A percentile compares a stretch with the other conserved stretches of the same genome.
These are phyloP conservation scores for Geotrichum reessii DNA, from an alignment of 1,139 yeast genomes.

Conservation along the genomic window DNA sequence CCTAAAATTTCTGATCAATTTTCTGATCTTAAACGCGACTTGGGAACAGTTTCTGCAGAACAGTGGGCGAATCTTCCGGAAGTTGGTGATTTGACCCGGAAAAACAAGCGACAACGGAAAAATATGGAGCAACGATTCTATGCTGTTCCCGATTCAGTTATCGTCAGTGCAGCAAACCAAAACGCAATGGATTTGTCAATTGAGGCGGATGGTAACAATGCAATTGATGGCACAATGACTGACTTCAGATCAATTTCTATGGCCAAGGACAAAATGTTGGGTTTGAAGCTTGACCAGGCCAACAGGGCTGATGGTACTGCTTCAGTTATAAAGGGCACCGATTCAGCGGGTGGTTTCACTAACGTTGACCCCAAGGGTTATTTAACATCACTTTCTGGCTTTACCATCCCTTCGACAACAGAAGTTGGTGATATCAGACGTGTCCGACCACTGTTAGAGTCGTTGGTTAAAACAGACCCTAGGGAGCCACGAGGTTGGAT, in stretches of 20 bases:
- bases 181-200: constrained; percentile 34
- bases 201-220: constrained; percentile 33
- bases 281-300: constrained; percentile 43
- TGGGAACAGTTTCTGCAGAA: constrained; percentile 54
- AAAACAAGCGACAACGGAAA: constrained; percentile 66
- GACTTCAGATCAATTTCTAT: constrained; percentile 47
- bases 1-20: constrained; percentile 43
- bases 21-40: constrained; percentile 55
- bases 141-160: constrained; percentile 74
- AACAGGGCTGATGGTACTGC: constrained; percentile 12
- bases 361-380: constrained; percentile 39
- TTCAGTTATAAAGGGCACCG: constrained; percentile 18
- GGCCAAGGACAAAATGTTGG: constrained; percentile 50
- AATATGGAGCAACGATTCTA: constrained; percentile 65
- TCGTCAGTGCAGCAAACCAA: constrained; percentile 38
- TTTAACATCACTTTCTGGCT: constrained; percentile 36
- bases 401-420: constrained; percentile 23
- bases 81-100: constrained; percentile 78
- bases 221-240: constrained; percentile 34
- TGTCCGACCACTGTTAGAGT: constrained; percentile 55
- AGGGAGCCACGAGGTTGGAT: constrained; percentile 78
- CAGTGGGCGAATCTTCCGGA: constrained; percentile 86
- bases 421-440: constrained; percentile 51
- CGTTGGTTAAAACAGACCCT: constrained; percentile 71
- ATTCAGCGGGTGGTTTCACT: constrained; percentile 22